A percentile compares a stretch with the other conserved stretches of the same genome.
Conservation (phyloP, 805 yeast genomes). For the Candida alai region DNA sequence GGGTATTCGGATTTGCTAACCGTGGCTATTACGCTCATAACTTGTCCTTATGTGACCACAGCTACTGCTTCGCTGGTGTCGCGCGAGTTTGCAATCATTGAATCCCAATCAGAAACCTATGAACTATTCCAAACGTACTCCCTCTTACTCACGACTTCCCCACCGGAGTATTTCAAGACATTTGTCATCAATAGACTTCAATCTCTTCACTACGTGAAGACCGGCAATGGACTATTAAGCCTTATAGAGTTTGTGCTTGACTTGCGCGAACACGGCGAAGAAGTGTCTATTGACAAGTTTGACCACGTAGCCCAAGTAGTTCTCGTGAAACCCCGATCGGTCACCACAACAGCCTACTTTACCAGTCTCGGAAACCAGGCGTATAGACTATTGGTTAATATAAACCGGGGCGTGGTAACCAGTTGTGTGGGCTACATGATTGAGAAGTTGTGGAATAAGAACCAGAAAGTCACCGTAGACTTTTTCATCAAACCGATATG, state of each 20-base stretch:
- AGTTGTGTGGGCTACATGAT: conserved; percentile 56
- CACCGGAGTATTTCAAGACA: conserved; percentile 43
- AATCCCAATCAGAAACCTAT: conserved; percentile 58
- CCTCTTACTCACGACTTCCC: conserved; percentile 47
- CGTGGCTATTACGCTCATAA: conserved; percentile 41
- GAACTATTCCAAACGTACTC: conserved; percentile 61
- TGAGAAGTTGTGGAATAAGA: conserved; percentile 47
- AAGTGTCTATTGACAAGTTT: conserved; percentile 60
- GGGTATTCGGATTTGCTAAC: conserved; percentile 61
- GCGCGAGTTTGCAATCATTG: conserved; percentile 19
- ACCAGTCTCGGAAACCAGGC: conserved; percentile 59
- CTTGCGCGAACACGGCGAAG: conserved; percentile 67
- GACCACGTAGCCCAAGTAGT: conserved; percentile 65
- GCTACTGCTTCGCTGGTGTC: conserved; percentile 5
- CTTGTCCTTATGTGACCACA: conserved; percentile 29
- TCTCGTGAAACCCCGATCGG: conserved; percentile 54
- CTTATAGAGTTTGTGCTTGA: conserved; percentile 77
- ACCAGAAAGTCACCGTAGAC: conserved; percentile 50
- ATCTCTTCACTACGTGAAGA: conserved; percentile 45
- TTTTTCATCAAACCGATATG: conserved; percentile 54
- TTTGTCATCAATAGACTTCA: conserved; percentile 51
- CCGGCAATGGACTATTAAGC: conserved; percentile 63
- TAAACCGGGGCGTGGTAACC: conserved; percentile 58
- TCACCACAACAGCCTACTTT: conserved; percentile 51
- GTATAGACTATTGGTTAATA: conserved; percentile 51